Evolutionary conservation across 2,329 filamentous ascomycete species (phyloP).

Genomic region (Pseudomassariella vexata): DNA sequence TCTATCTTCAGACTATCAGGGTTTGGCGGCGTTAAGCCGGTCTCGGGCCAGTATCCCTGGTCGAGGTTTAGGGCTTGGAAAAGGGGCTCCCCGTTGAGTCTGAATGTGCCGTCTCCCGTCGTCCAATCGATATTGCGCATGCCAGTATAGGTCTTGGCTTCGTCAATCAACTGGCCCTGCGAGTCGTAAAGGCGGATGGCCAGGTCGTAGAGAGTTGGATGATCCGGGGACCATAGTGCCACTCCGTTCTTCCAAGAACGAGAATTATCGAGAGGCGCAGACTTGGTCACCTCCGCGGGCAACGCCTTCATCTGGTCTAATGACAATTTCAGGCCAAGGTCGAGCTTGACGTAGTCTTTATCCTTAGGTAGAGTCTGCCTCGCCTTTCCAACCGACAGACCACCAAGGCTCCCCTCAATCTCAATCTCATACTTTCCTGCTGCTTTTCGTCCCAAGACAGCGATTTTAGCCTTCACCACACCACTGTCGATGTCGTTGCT

Average conservation of each 20-base stretch:
- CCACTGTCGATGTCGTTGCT: conserved; percentile 49
- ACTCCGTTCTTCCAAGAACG: conserved; percentile 45
- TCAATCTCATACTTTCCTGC: conserved; percentile 43
- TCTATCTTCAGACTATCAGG: conserved; percentile 40
- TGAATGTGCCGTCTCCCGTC: conserved; percentile 50
- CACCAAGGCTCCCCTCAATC: conserved; percentile 46
- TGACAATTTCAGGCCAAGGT: conserved; percentile 42
- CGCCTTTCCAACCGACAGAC: conserved; percentile 37
- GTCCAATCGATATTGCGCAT: conserved; percentile 57
- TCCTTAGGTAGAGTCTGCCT: conserved; percentile 40
- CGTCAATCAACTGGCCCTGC: conserved; percentile 39
- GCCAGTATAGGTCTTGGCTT: conserved; percentile 53
- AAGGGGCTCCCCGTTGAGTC: conserved; percentile 51
- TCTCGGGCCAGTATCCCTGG: conserved; percentile 59
- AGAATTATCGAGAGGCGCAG: conserved; percentile 29
- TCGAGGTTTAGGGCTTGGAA: conserved; percentile 57
- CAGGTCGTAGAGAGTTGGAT: conserved; percentile 52
- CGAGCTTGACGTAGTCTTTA: conserved; percentile 39
- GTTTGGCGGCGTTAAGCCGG: conserved; percentile 52
- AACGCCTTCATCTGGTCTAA: conserved; percentile 33
- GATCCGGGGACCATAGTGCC: conserved; percentile 58
- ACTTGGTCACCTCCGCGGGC: conserved; percentile 25
- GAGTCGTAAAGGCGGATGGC: conserved; percentile 44
- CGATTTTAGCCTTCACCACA: conserved; percentile 42
- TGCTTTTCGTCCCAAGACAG: conserved; percentile 41